A percentile compares a stretch with the other conserved stretches of the same genome.
These are phyloP conservation scores for Coniochaeta pulveracea DNA, from an alignment of 2,329 filamentous ascomycete species.

Conservation along the genomic window DNA sequence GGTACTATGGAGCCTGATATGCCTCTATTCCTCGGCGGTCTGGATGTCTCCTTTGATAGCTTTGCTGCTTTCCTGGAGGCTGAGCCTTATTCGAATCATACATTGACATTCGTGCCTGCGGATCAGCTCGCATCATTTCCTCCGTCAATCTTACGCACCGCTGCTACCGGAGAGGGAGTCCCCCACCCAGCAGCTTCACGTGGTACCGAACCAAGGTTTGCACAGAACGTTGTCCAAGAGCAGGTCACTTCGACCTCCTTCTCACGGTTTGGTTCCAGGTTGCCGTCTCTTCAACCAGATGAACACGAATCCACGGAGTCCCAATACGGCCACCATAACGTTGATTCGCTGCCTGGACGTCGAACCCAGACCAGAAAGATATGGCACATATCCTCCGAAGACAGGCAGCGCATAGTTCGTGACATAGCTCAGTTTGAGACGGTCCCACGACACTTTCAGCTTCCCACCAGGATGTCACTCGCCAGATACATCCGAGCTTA, in stretches of 20 bases:
- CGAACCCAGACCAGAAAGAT: conserved; percentile 1
- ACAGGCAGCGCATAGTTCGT: conserved; percentile 5
- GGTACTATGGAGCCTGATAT: background rate
- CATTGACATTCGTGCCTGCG: too few relatives aligned
- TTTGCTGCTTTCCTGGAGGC: conserved; percentile 7
- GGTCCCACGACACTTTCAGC: conserved; percentile 5
- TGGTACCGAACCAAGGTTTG: background rate
- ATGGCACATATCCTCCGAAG: conserved; percentile 6
- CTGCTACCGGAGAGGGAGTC: background rate
- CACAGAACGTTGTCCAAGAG: conserved; percentile 4
- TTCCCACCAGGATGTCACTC: conserved; percentile 10
- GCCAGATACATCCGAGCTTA: conserved; percentile 11
- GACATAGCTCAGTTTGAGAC: conserved; percentile 5
- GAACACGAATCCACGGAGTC: background rate
- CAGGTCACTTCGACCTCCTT: conserved; percentile 5
- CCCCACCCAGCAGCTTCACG: background rate
- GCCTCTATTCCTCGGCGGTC: background rate
- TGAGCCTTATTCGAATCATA: conserved; percentile 1
- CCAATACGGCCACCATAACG: background rate
- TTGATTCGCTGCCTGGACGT: background rate
- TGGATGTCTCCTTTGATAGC: conserved; percentile 5
- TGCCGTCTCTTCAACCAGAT: conserved; percentile 7
- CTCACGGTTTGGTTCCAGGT: conserved; percentile 8
- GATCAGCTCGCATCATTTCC: conserved; percentile 3
- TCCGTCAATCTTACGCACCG: conserved; percentile 1